Base-by-base conservation (phyloP, 768 basidiomycete genomes). In the Auriscalpium orientale region DNA sequence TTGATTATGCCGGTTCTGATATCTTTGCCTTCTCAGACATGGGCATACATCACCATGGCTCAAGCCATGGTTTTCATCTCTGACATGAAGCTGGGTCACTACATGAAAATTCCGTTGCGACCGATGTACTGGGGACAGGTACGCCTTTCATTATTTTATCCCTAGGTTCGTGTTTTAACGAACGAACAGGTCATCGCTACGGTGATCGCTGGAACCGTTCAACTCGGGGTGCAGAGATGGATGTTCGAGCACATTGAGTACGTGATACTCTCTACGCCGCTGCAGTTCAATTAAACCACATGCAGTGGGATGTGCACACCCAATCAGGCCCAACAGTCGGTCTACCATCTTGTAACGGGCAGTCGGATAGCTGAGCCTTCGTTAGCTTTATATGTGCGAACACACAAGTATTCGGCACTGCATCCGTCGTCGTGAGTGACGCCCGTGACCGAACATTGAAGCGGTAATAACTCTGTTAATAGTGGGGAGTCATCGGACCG, bases 81-180 rank as follows among this genome's bases (percentile, higher is more conserved):
- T 46, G 87, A 87, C 67, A 83, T 87, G 66, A 89, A 88, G 69
- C 77, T 88, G 22, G 85, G 86, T 43, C 84, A 87, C 70, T 85
- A 74, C 74, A 84, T 83, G 76, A 78, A 83, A 72, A 74, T 86
- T 33, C 81, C 83, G 8, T 83, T 82, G 28, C 74, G 83, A 18
- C 76, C 80, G 0, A 85, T 86, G 79, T 87, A 87, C 65, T 77
- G 78, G 76, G 33, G 62, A 62, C 18, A 66, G 63, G 45, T 54
- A 67, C 67, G 67, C 61, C 60, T 58, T 87, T 88, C 69, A 74
- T 88, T 34, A 74, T 82, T 51, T 34, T 5, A 51, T 15, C 35
- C 84, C 80, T 20, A 64, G 63, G 35, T 52, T 65, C 8, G 9
- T 6, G 4, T 7, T 18, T 13, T 48, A 8, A 13, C 6, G n/a